phyloP scores from a whole-genome alignment of 106 monocot species.

The Allium fistulosum region DNA sequence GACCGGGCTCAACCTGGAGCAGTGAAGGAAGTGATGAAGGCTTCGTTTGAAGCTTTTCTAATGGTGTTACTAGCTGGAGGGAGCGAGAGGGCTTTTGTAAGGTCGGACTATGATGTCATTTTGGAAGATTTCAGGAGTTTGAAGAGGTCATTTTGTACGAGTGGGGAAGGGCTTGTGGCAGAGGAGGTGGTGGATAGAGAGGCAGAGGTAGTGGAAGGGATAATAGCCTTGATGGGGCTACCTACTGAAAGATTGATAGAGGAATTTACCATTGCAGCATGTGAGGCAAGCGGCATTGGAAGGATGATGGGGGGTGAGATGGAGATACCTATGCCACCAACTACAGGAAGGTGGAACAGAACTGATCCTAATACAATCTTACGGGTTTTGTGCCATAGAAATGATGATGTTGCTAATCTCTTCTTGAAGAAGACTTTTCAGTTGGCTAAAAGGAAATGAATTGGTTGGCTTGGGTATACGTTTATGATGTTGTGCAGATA shows the following conservation, averaged over 20 bases:
- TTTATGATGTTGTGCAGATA: no score
- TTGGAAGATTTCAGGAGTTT: slow-evolving; percentile 44
- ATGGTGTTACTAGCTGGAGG: slow-evolving; percentile 58
- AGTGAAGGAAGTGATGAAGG: slow-evolving; percentile 58
- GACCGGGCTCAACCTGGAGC: slow-evolving; percentile 43
- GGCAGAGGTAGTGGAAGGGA: slow-evolving; percentile 40
- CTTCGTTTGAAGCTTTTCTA: slow-evolving; percentile 50
- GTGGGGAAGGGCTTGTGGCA: slow-evolving; percentile 48
- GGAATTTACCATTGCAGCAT: slow-evolving; percentile 39
- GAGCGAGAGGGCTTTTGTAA: slow-evolving; percentile 27
- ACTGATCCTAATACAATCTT: slow-evolving; percentile 40
- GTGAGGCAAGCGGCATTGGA: slow-evolving; percentile 6
- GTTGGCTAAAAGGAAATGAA: slow-evolving; percentile 45
- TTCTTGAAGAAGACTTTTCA: slow-evolving; percentile 56
- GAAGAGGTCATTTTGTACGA: slow-evolving; percentile 39
- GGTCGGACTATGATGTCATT: slow-evolving; percentile 28
- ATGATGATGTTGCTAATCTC: slow-evolving; percentile 35
- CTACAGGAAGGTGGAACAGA: slow-evolving; percentile 38
- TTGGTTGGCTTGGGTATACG: no score
- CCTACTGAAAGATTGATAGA: slow-evolving; percentile 44
- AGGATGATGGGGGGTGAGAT: slow-evolving; percentile 1
- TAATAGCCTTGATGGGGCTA: slow-evolving; percentile 37
- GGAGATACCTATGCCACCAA: slow-evolving; percentile 35
- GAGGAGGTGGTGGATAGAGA: slow-evolving; percentile 54
- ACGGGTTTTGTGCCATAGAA: slow-evolving; percentile 47